phyloP scores from a whole-genome alignment of 2,329 filamentous ascomycete genomes.

The Orbilia oligospora region DNA sequence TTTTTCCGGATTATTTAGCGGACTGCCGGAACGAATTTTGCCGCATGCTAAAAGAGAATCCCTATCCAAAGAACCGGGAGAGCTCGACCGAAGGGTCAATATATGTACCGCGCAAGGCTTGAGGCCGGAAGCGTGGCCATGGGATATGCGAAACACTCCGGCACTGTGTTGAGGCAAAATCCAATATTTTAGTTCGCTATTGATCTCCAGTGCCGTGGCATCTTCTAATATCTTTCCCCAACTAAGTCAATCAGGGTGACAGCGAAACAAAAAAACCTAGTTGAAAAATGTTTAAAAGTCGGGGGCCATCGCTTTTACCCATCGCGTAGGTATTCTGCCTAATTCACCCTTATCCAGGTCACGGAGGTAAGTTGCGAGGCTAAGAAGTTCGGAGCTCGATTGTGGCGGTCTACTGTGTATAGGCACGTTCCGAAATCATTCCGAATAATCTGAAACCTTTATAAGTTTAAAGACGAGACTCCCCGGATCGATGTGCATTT shows the following conservation, averaged over 20 bases:
- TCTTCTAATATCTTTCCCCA: conserved; percentile 4
- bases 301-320: conserved; percentile 38
- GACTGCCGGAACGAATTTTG: conserved; percentile 60
- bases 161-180: conserved; percentile 57
- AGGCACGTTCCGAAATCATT: conserved; percentile 60
- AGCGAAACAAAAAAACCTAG: conserved; percentile 1
- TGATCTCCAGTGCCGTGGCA: conserved; percentile 14
- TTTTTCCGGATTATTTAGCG: conserved; percentile 58
- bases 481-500: conserved; percentile 47
- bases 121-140: conserved; percentile 19
- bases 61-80: conserved; percentile 39
- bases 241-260: conserved; percentile 1
- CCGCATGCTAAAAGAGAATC: conserved; percentile 42
- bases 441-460: conserved; percentile 39
- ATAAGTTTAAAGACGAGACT: conserved; percentile 38
- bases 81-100: conserved; percentile 36
- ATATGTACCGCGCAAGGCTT: neutral
- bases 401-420: conserved; percentile 37
- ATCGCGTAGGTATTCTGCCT: conserved; percentile 54
- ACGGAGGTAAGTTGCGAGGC: conserved; percentile 24
- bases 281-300: conserved; percentile 25
- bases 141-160: conserved; percentile 20
- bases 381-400: conserved; percentile 40
- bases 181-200: conserved; percentile 7
- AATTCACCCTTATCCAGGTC: conserved; percentile 48